phyloP scores from a whole-genome alignment of 2,329 filamentous ascomycete genomes.

The Microdochium trichocladiopsis region DNA sequence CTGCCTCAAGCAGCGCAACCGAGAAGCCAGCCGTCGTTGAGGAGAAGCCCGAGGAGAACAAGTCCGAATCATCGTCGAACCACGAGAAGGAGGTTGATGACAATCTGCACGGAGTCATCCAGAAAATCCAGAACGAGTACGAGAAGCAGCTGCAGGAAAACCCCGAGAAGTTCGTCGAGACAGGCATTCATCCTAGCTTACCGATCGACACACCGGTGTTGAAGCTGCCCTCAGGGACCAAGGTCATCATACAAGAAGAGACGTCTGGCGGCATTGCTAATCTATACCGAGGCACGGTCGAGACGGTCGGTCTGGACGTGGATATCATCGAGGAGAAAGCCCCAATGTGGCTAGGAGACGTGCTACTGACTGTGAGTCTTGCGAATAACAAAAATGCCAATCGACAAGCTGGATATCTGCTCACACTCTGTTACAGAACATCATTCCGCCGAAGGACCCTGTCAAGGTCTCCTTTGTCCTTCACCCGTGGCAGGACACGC shows the following conservation, averaged over 20 bases:
- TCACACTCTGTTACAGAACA: conserved; percentile 47
- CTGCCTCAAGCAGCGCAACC: conserved; percentile 55
- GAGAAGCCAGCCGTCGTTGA: conserved; percentile 69
- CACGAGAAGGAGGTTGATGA: conserved; percentile 71
- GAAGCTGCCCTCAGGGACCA: conserved; percentile 61
- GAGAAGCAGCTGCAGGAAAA: conserved; percentile 56
- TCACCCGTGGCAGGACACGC: conserved; percentile 66
- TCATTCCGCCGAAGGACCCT: conserved; percentile 79
- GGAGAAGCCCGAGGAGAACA: conserved; percentile 63
- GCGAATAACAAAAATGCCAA: no score
- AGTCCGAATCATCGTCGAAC: conserved; percentile 51
- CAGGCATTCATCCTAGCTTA: conserved; percentile 60
- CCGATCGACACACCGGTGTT: conserved; percentile 70
- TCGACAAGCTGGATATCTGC: conserved; percentile 4
- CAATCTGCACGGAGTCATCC: conserved; percentile 64
- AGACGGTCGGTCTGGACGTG: conserved; percentile 66
- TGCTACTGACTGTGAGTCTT: conserved; percentile 59
- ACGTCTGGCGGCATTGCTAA: conserved; percentile 67
- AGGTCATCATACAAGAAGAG: conserved; percentile 64
- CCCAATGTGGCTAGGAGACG: conserved; percentile 87
- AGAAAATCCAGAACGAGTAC: conserved; percentile 67
- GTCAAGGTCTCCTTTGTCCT: conserved; percentile 94
- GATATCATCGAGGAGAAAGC: conserved; percentile 80
- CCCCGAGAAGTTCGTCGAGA: conserved; percentile 49
- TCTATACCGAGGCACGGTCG: conserved; percentile 84